Evolutionary conservation across 225 moss, liverwort and hornwort genomes (phyloP).

Genomic region (Antitrichia curtipendula): DNA sequence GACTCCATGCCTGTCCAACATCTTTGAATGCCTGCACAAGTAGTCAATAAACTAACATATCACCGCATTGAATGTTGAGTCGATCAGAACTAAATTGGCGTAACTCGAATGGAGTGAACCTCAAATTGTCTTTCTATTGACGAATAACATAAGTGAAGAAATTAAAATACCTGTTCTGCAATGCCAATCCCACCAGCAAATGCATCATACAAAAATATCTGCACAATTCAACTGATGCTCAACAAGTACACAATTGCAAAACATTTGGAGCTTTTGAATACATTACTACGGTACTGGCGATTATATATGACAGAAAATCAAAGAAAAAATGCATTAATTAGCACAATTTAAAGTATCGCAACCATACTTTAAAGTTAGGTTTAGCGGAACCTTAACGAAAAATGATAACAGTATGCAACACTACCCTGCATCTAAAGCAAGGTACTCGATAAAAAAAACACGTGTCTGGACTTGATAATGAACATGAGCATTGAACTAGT

Average conservation of each 20-base stretch:
- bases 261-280: not conserved
- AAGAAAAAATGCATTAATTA: not conserved
- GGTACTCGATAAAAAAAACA: not conserved
- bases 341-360: not conserved
- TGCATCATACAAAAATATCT: slow-evolving; percentile 59
- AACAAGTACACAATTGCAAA: not conserved
- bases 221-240: not conserved
- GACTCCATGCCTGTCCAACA: slow-evolving; percentile 32
- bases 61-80: not conserved
- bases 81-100: not conserved
- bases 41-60: not conserved
- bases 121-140: not conserved
- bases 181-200: slow-evolving; percentile 52
- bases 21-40: slow-evolving; percentile 30
- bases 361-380: not conserved
- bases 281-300: not conserved
- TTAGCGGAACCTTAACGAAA: not conserved
- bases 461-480: not conserved
- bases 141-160: not conserved
- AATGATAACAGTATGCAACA: not conserved
- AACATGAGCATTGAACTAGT: not conserved
- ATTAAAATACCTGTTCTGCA: slow-evolving; percentile 27
- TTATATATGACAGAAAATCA: not conserved
- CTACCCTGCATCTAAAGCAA: not conserved
- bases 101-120: not conserved